Evolutionary conservation across 2,329 filamentous ascomycete genomes (phyloP).

Genomic region (Daldinia sp.): DNA sequence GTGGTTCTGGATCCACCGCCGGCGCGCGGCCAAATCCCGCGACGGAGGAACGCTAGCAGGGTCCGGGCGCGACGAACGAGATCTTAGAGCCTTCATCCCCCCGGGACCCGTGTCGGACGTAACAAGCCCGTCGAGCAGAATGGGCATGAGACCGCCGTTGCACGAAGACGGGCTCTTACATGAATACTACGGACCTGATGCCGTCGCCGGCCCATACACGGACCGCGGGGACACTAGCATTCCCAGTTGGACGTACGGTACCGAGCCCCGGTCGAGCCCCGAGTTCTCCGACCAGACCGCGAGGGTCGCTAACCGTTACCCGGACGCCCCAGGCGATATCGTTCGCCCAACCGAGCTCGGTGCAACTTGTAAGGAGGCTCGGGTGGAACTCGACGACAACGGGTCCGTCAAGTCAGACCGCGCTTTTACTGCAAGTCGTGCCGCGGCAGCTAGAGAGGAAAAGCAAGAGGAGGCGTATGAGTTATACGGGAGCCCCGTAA

Average conservation of each 20-base stretch:
- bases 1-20: constrained; percentile 58
- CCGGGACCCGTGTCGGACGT: constrained; percentile 48
- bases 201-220: constrained; percentile 58
- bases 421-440: background rate
- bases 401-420: background rate
- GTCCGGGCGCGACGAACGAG: constrained; percentile 2
- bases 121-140: constrained; percentile 38
- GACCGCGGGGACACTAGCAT: constrained; percentile 41
- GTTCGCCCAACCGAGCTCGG: constrained; percentile 60
- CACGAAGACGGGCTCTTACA: constrained; percentile 46
- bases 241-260: constrained; percentile 12
- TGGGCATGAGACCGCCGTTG: constrained; percentile 39
- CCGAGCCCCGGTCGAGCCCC: constrained; percentile 45
- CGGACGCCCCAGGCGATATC: constrained; percentile 31
- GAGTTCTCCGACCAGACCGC: constrained; percentile 46
- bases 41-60: constrained; percentile 5
- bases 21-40: constrained; percentile 37
- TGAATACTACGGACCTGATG: constrained; percentile 56
- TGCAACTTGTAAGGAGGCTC: constrained; percentile 39
- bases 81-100: constrained; percentile 22
- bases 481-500: constrained; percentile 53
- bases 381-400: constrained; percentile 1
- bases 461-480: constrained; percentile 47
- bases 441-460: constrained; percentile 9
- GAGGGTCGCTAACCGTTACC: constrained; percentile 13